Conservation (phyloP, 306 rosid species). For the Carpinus fangiana region DNA sequence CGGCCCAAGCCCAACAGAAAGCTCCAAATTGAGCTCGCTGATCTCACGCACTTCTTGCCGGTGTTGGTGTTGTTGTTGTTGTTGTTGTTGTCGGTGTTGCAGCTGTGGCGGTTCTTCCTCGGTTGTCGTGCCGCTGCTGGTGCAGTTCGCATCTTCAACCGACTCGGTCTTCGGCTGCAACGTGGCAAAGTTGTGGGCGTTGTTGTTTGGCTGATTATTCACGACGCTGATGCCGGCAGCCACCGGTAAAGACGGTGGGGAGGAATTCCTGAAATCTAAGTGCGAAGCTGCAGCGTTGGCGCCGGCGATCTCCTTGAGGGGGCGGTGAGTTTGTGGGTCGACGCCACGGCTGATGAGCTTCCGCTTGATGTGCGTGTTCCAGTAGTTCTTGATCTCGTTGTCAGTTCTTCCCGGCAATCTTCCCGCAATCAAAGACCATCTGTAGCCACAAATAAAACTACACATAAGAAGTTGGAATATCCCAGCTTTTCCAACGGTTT, state of each 20-base stretch:
- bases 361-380: constrained; percentile 79
- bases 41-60: background rate
- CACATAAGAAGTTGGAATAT: background rate
- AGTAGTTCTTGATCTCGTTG: constrained; percentile 71
- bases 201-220: constrained; percentile 12
- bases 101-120: constrained; percentile 37
- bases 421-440: constrained; percentile 77
- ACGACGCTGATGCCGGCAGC: constrained; percentile 26
- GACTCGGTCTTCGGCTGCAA: constrained; percentile 20
- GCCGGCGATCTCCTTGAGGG: constrained; percentile 36
- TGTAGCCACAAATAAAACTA: background rate
- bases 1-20: constrained; percentile 56
- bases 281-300: constrained; percentile 6
- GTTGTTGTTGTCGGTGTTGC: background rate
- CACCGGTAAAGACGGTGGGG: constrained; percentile 26
- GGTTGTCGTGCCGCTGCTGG: constrained; percentile 57
- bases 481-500: no score
- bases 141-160: constrained; percentile 34
- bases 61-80: background rate
- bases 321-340: constrained; percentile 70
- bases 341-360: constrained; percentile 60
- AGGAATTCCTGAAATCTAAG: constrained; percentile 31
- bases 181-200: background rate
- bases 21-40: constrained; percentile 51
- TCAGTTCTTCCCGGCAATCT: constrained; percentile 74